These are phyloP conservation scores for Soucietia sequanensis DNA, from an alignment of 805 yeast species.

Conservation along the genomic window DNA sequence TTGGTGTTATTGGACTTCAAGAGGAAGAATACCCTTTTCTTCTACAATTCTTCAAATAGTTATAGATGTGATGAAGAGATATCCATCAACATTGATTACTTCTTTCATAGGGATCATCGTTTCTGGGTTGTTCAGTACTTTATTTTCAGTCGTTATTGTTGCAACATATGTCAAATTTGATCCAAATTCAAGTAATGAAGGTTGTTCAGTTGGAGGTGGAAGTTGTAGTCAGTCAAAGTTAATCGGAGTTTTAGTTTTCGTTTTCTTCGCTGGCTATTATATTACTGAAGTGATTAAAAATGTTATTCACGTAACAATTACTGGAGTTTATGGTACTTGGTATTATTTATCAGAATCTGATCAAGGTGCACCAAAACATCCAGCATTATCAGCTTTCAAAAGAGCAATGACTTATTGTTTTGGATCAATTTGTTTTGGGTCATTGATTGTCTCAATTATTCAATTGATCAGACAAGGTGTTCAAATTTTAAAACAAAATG, in stretches of 20 bases:
- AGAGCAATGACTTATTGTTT: slow-evolving; percentile 83
- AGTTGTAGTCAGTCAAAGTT: slow-evolving; percentile 55
- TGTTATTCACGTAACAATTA: slow-evolving; percentile 73
- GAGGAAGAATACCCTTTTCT: slow-evolving; percentile 70
- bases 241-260: slow-evolving; percentile 68
- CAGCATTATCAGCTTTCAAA: slow-evolving; percentile 77
- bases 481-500: slow-evolving; percentile 49
- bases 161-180: slow-evolving; percentile 78
- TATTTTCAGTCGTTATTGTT: slow-evolving; percentile 67
- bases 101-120: slow-evolving; percentile 59
- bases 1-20: slow-evolving; percentile 69
- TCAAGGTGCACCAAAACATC: slow-evolving; percentile 74
- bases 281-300: slow-evolving; percentile 81
- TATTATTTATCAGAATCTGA: slow-evolving; percentile 75
- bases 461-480: slow-evolving; percentile 63
- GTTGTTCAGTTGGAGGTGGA: slow-evolving; percentile 54
- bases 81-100: slow-evolving; percentile 67
- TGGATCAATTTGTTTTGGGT: slow-evolving; percentile 89
- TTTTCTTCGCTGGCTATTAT: slow-evolving; percentile 80
- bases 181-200: slow-evolving; percentile 50
- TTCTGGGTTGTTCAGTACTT: slow-evolving; percentile 59
- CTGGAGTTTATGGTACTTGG: slow-evolving; percentile 91
- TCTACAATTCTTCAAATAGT: slow-evolving; percentile 66
- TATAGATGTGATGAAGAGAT: slow-evolving; percentile 72
- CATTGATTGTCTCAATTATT: slow-evolving; percentile 66